Base-by-base conservation (phyloP, 2,329 filamentous ascomycete species). In the Tolypocladium ovalisporum region DNA sequence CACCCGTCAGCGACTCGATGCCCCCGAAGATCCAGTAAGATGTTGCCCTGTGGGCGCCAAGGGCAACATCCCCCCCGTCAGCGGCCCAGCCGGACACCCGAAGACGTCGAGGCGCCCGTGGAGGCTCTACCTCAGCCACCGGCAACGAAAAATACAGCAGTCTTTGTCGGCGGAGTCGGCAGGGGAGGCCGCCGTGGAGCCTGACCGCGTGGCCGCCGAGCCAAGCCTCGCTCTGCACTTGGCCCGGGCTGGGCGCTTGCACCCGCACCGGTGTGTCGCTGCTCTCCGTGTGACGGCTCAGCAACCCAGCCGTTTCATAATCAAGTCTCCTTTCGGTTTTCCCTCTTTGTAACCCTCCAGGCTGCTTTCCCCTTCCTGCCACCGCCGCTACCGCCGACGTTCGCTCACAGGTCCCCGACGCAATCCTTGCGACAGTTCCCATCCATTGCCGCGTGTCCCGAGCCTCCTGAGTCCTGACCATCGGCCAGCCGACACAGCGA, bases 201-300 rank as follows among this genome's bases (percentile, higher is more conserved):
- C 47, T 24, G 36, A 56, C 55, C 55, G 55, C 55, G 55, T 52
- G 55, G 55, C 47, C 54, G 15, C 44, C 24, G 35, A n/a, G 56
- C 56, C 56, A 55, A 57, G 51, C 53, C 53, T 40, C 53, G 39
- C 44, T 49, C 22, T 27, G 4, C 5, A 5, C 42, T 44, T 29
- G 15, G 44, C 44, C 24, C 3, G 13, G n/a, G 22, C 22, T 44
- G 22, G 42, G 22, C 40, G 40, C 42, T 17, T 17, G 12, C 42
- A 8, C 13, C 42, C 3, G 40, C 40, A n/a, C 36, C 35, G n/a
- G 35, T 42, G n/a, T 22, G 39, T 8, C 40, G n/a, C 40, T 42
- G n/a, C 22, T 39, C 37, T 39, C 1, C 15, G 40, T 44, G 40
- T 44, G 42, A 44, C 42, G 22, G 22, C 40, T 27, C 12, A 44